Evolutionary conservation across 345 rosid genomes (phyloP).

Genomic region (Euphorbia peplus): DNA sequence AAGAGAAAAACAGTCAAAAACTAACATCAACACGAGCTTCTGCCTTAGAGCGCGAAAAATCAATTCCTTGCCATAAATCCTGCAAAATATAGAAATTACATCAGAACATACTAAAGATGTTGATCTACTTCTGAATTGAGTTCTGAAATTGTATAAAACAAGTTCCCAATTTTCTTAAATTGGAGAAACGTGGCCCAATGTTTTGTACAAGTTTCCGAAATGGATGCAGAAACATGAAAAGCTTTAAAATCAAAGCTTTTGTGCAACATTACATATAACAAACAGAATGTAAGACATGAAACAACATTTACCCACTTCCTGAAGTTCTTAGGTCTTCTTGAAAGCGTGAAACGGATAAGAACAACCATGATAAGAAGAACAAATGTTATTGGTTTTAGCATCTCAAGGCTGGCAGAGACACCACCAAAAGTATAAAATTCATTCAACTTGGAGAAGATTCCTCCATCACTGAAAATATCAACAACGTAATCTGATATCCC

Average conservation of each 20-base stretch:
- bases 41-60: conserved; percentile 92
- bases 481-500: conserved; percentile 55
- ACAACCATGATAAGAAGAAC: conserved; percentile 85
- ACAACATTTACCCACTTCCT: conserved; percentile 75
- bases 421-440: conserved; percentile 77
- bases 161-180: too few species aligned
- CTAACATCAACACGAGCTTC: conserved; percentile 98
- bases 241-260: too few species aligned
- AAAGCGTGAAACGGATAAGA: conserved; percentile 83
- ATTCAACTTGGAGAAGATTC: conserved; percentile 54
- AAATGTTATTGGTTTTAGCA: conserved; percentile 66
- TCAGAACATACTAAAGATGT: conserved; percentile 6
- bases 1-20: conserved; percentile 13
- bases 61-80: conserved; percentile 98
- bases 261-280: background rate
- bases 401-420: conserved; percentile 70
- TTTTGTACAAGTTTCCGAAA: too few species aligned
- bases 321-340: conserved; percentile 93
- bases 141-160: too few species aligned
- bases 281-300: conserved; percentile 15
- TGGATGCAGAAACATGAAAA: too few species aligned
- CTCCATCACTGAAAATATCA: conserved; percentile 64
- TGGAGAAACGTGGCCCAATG: too few species aligned
- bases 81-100: conserved; percentile 30
- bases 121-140: too few species aligned